phyloP scores from a whole-genome alignment of 2,329 filamentous ascomycete species.

The Venturia oleaginea region DNA sequence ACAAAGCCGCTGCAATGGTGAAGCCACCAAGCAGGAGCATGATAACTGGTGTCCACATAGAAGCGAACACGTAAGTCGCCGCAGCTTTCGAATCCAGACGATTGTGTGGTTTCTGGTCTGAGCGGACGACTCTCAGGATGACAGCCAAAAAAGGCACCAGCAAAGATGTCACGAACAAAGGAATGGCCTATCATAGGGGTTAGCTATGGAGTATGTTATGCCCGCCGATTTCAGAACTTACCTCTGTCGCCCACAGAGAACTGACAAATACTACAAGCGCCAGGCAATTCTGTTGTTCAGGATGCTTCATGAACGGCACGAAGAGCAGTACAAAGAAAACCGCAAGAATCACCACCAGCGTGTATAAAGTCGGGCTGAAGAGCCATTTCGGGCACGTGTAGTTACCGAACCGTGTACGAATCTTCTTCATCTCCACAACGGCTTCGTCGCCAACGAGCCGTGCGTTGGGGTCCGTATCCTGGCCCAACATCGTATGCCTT shows the following conservation, averaged over 20 bases:
- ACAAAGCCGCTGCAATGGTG: conserved; percentile 86
- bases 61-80: conserved; percentile 74
- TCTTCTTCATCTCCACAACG: conserved; percentile 54
- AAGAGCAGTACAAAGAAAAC: conserved; percentile 68
- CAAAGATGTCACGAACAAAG: conserved; percentile 90
- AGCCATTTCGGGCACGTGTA: conserved; percentile 74
- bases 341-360: conserved; percentile 58
- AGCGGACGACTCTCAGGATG: conserved; percentile 71
- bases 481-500: conserved; percentile 67
- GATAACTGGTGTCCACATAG: conserved; percentile 99
- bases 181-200: conserved; percentile 60
- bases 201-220: conserved; percentile 15
- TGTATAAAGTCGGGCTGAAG: conserved; percentile 71
- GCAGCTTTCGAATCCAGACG: conserved; percentile 74
- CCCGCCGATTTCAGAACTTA: conserved; percentile 28
- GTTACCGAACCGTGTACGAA: conserved; percentile 71
- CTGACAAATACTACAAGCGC: conserved; percentile 91
- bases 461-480: conserved; percentile 58
- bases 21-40: conserved; percentile 96
- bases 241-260: conserved; percentile 92
- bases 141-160: conserved; percentile 91
- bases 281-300: conserved; percentile 92
- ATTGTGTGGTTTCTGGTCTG: conserved; percentile 58
- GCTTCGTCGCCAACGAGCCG: conserved; percentile 79
- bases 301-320: conserved; percentile 71